phyloP scores from a whole-genome alignment of 495 filamentous ascomycete species.

The Aspergillus ellipticus region DNA sequence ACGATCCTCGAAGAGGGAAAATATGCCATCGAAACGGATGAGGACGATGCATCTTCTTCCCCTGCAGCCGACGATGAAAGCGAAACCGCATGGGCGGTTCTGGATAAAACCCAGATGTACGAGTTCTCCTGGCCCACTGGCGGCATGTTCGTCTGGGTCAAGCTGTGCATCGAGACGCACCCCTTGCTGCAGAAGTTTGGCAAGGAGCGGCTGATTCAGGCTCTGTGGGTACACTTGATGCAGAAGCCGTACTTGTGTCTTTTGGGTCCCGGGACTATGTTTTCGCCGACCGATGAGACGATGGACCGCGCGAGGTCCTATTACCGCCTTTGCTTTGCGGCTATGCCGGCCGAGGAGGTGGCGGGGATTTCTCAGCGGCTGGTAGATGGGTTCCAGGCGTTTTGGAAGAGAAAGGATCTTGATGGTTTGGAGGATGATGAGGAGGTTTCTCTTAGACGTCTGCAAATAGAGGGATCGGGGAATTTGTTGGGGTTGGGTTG shows the following conservation, averaged over 20 bases:
- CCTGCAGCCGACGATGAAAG: slow-evolving; percentile 35
- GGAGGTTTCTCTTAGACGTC: slow-evolving; percentile 12
- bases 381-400: slow-evolving; percentile 61
- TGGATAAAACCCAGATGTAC: slow-evolving; percentile 67
- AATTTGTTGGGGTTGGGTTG: slow-evolving; percentile 28
- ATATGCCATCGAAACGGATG: slow-evolving; percentile 45
- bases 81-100: slow-evolving; percentile 60
- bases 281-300: slow-evolving; percentile 55
- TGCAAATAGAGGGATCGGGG: slow-evolving; percentile 10
- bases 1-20: slow-evolving; percentile 61
- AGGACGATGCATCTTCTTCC: slow-evolving; percentile 28
- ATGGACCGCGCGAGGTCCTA: slow-evolving; percentile 57
- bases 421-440: slow-evolving; percentile 59
- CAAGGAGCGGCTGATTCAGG: slow-evolving; percentile 44
- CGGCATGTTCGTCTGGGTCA: slow-evolving; percentile 91
- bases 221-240: slow-evolving; percentile 72
- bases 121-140: slow-evolving; percentile 76
- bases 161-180: slow-evolving; percentile 63
- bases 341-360: slow-evolving; percentile 67
- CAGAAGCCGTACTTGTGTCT: slow-evolving; percentile 63
- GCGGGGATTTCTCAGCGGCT: slow-evolving; percentile 55
- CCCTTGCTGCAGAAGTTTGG: slow-evolving; percentile 55
- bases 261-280: slow-evolving; percentile 64
- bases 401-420: slow-evolving; percentile 68
- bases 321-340: slow-evolving; percentile 82